These are phyloP conservation scores for Pholiota molesta DNA, from an alignment of 768 basidiomycete species.

Conservation along the genomic window DNA sequence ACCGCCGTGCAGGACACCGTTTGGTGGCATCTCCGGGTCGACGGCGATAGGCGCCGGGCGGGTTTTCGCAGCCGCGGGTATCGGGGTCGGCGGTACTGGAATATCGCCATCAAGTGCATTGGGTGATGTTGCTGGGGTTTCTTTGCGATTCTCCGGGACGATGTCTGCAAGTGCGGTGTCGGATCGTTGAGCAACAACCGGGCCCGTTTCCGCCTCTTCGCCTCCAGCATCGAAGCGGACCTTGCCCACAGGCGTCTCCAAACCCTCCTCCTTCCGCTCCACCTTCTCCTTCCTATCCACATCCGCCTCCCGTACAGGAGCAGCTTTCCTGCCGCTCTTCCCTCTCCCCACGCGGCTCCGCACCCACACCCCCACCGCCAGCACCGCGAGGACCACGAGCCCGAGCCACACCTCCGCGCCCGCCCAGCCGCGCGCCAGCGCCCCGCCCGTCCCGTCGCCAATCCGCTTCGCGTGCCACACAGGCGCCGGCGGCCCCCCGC, in stretches of 20 bases:
- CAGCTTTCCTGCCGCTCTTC: background rate
- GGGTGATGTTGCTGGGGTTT: background rate
- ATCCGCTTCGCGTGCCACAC: background rate
- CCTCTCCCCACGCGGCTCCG: background rate
- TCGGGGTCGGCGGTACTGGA: background rate
- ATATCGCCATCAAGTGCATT: background rate
- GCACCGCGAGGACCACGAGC: background rate
- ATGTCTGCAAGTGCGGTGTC: background rate
- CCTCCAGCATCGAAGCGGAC: background rate
- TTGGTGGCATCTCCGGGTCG: background rate
- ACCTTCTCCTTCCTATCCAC: background rate
- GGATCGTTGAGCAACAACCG: background rate
- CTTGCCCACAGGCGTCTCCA: background rate
- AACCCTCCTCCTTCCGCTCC: background rate
- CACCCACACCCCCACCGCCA: background rate
- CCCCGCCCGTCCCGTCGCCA: background rate
- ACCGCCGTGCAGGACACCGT: background rate
- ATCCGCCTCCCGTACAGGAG: background rate
- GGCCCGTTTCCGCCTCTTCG: background rate
- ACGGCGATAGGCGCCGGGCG: background rate
- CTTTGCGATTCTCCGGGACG: background rate
- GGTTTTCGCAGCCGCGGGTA: background rate
- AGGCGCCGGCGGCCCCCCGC: background rate
- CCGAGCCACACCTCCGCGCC: background rate
- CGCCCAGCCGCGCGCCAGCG: background rate